Conservation (phyloP, 805 yeast genomes). For the Candida endomychidarum region DNA sequence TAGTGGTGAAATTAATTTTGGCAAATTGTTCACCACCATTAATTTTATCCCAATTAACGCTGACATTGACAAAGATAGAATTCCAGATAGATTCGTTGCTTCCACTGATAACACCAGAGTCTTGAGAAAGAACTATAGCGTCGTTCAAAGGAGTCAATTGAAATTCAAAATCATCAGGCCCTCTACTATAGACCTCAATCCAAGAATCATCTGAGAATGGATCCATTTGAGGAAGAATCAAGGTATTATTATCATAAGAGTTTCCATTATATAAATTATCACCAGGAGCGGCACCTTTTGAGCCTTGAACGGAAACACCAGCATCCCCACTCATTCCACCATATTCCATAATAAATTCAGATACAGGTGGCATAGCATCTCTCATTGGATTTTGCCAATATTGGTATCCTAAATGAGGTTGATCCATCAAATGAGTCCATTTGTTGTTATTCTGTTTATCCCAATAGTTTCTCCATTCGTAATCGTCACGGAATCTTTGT, state of each 20-base stretch:
- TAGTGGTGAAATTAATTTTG: conserved; percentile 16
- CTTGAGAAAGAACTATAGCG: conserved; percentile 13
- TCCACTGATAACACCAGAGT: conserved; percentile 14
- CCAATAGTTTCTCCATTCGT: conserved; percentile 16
- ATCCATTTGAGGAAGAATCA: conserved; percentile 16
- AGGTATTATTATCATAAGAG: conserved; percentile 17
- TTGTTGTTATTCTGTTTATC: conserved; percentile 16
- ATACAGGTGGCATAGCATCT: conserved; percentile 16
- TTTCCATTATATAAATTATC: conserved; percentile 17
- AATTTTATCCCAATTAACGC: conserved; percentile 18
- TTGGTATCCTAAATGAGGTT: conserved; percentile 19
- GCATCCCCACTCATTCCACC: conserved; percentile 15
- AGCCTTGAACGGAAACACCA: conserved; percentile 16
- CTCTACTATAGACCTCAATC: conserved; percentile 18
- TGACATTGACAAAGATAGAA: conserved; percentile 15
- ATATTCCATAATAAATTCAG: conserved; percentile 10
- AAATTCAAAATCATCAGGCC: conserved; percentile 18
- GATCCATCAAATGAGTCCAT: conserved; percentile 21
- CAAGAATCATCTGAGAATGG: conserved; percentile 16
- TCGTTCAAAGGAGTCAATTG: conserved; percentile 15
- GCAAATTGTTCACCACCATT: conserved; percentile 16
- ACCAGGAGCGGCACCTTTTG: conserved; percentile 19
- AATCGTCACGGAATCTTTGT: conserved; percentile 16
- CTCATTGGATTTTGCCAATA: conserved; percentile 22
- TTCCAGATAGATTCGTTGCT: conserved; percentile 18